Evolutionary conservation across 2,329 filamentous ascomycete species (phyloP).

Genomic region (Cyclaneusma minus): DNA sequence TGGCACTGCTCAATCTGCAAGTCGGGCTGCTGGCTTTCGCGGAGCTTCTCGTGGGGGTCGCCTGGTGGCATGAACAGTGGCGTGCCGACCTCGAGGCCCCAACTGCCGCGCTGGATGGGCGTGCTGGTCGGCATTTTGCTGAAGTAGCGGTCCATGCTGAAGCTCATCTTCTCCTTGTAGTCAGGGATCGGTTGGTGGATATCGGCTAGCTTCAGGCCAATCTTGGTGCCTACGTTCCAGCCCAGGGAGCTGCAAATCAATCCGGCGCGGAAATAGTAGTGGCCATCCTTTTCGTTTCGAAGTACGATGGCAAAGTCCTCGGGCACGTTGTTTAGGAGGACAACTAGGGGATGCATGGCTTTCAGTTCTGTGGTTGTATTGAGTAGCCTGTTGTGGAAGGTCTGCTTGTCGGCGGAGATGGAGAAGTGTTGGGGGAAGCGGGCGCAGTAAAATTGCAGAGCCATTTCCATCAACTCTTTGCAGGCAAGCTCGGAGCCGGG

Average conservation of each 20-base stretch:
- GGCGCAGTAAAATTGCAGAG: constrained; percentile 60
- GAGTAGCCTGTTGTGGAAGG: constrained; percentile 57
- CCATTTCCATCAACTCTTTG: constrained; percentile 82
- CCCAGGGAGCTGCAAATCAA: constrained; percentile 66
- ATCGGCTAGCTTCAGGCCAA: constrained; percentile 50
- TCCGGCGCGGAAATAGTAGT: constrained; percentile 61
- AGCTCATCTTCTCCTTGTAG: constrained; percentile 76
- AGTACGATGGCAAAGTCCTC: constrained; percentile 73
- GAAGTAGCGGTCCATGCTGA: constrained; percentile 77
- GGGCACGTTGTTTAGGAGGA: constrained; percentile 63
- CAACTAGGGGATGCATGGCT: constrained; percentile 45
- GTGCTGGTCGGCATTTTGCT: constrained; percentile 58
- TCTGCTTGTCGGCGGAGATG: constrained; percentile 33
- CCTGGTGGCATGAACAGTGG: constrained; percentile 62
- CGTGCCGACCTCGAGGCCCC: constrained; percentile 63
- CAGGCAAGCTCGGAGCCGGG: constrained; percentile 66
- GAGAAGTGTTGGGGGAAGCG: constrained; percentile 66
- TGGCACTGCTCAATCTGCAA: constrained; percentile 44
- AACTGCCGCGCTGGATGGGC: constrained; percentile 72
- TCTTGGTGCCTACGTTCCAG: constrained; percentile 64
- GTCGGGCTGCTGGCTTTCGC: constrained; percentile 38
- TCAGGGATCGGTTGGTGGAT: constrained; percentile 68
- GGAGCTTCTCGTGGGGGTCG: constrained; percentile 45
- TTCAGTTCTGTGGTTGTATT: constrained; percentile 43
- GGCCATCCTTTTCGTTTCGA: constrained; percentile 53